Evolutionary conservation across 2,329 filamentous ascomycete genomes (phyloP).

Genomic region (Claviceps africana): DNA sequence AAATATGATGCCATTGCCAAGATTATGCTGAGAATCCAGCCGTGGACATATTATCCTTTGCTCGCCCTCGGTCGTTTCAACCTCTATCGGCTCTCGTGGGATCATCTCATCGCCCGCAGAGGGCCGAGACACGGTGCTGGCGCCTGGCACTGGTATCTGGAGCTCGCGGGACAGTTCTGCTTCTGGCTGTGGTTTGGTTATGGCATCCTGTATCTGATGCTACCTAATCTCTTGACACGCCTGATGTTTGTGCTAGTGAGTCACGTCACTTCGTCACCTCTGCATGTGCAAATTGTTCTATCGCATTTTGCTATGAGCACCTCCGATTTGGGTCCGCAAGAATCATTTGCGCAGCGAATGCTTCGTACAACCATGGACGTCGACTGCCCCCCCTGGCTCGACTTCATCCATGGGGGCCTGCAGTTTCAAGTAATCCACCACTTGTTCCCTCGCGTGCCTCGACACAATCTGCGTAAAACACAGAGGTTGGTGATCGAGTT

Average conservation of each 20-base stretch:
- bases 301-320: slow-evolving; percentile 94
- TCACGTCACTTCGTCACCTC: slow-evolving; percentile 64
- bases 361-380: slow-evolving; percentile 84
- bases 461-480: slow-evolving; percentile 50
- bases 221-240: slow-evolving; percentile 56
- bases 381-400: slow-evolving; percentile 56
- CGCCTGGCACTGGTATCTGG: slow-evolving; percentile 74
- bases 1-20: slow-evolving; percentile 61
- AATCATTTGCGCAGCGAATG: slow-evolving; percentile 85
- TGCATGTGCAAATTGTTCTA: slow-evolving; percentile 82
- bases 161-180: slow-evolving; percentile 59
- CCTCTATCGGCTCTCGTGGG: slow-evolving; percentile 69
- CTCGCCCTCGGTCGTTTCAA: slow-evolving; percentile 77
- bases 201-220: slow-evolving; percentile 55
- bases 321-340: slow-evolving; percentile 64
- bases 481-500: slow-evolving; percentile 49
- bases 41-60: slow-evolving; percentile 72
- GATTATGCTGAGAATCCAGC: slow-evolving; percentile 57
- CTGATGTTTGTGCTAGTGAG: slow-evolving; percentile 66
- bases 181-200: slow-evolving; percentile 88
- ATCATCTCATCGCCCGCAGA: slow-evolving; percentile 55
- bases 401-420: slow-evolving; percentile 57
- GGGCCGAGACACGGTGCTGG: slow-evolving; percentile 63
- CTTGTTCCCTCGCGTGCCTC: slow-evolving; percentile 51
- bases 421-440: slow-evolving; percentile 64